Percentiles rank a stretch among this genome's conserved stretches.
Conservation (phyloP, 192 early-diverging fungal genomes). For the Lobulomyces angularis region DNA sequence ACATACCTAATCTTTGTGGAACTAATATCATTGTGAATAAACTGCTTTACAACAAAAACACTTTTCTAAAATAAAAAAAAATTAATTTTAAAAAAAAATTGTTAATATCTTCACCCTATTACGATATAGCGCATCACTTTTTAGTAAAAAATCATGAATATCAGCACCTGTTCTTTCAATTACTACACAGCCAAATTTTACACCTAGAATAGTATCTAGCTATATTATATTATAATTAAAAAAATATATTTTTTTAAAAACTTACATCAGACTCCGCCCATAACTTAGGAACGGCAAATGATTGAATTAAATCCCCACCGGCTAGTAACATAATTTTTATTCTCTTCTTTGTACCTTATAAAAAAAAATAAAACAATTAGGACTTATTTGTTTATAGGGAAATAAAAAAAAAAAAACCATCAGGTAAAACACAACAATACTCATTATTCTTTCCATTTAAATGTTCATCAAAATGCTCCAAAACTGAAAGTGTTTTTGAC, state of each 20-base stretch:
- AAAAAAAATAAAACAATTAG: neutral
- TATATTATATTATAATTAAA: constrained; percentile 16
- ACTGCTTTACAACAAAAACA: constrained; percentile 86
- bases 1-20: constrained; percentile 83
- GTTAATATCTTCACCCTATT: constrained; percentile 48
- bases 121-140: constrained; percentile 78
- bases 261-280: constrained; percentile 81
- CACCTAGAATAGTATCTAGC: constrained; percentile 81
- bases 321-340: constrained; percentile 87
- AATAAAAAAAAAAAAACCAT: constrained; percentile 27
- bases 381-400: neutral
- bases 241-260: constrained; percentile 8
- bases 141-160: constrained; percentile 82
- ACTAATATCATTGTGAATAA: constrained; percentile 95
- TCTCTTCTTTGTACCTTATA: constrained; percentile 34
- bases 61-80: constrained; percentile 45
- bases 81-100: constrained; percentile 7
- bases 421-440: constrained; percentile 19
- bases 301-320: constrained; percentile 92
- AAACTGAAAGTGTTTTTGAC: constrained; percentile 77
- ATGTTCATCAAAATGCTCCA: constrained; percentile 90
- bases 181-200: constrained; percentile 78
- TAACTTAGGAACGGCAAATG: constrained; percentile 79
- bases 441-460: constrained; percentile 49
- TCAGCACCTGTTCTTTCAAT: constrained; percentile 91